Conservation (phyloP, 2,329 filamentous ascomycete species). For the Malbranchea zuffiana region DNA sequence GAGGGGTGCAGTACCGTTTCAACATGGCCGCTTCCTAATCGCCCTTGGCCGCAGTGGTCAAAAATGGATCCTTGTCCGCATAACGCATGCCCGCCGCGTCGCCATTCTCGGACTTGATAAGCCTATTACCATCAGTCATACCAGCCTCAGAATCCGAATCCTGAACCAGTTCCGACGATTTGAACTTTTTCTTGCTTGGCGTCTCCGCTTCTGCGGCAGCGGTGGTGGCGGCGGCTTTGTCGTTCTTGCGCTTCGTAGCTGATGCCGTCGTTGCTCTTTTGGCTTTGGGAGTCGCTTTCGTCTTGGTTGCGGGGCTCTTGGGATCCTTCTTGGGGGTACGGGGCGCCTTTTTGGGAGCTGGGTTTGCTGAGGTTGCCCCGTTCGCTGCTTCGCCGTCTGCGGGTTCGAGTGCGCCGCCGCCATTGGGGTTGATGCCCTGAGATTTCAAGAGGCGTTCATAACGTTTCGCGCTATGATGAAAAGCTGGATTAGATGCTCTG, state of each 20-base stretch:
- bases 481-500: slow-evolving; percentile 2
- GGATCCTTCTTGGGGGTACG: slow-evolving; percentile 15
- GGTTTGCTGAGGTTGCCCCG: slow-evolving; percentile 16
- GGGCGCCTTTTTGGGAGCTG: slow-evolving; percentile 17
- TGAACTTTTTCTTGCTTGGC: slow-evolving; percentile 15
- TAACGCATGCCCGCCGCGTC: background rate
- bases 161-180: slow-evolving; percentile 11
- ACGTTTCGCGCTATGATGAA: slow-evolving; percentile 51
- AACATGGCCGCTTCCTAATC: slow-evolving; percentile 2
- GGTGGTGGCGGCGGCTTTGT: slow-evolving; percentile 2
- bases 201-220: no score
- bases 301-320: slow-evolving; percentile 18
- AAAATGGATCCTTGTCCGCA: slow-evolving; percentile 11
- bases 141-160: slow-evolving; percentile 6
- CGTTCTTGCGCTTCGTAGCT: slow-evolving; percentile 14
- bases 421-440: slow-evolving; percentile 37
- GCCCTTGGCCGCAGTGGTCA: background rate
- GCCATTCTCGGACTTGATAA: background rate
- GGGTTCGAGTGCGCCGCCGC: slow-evolving; percentile 4
- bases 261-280: slow-evolving; percentile 2
- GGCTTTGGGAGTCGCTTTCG: slow-evolving; percentile 14
- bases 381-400: slow-evolving; percentile 5
- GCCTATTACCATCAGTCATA: background rate
- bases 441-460: slow-evolving; percentile 57
- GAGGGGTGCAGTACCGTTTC: no score